A percentile compares a stretch with the other conserved stretches of the same genome.
Evolutionary conservation across 371 early-diverging fungal species (phyloP).

Genomic region (Basidiobolus heterosporus): DNA sequence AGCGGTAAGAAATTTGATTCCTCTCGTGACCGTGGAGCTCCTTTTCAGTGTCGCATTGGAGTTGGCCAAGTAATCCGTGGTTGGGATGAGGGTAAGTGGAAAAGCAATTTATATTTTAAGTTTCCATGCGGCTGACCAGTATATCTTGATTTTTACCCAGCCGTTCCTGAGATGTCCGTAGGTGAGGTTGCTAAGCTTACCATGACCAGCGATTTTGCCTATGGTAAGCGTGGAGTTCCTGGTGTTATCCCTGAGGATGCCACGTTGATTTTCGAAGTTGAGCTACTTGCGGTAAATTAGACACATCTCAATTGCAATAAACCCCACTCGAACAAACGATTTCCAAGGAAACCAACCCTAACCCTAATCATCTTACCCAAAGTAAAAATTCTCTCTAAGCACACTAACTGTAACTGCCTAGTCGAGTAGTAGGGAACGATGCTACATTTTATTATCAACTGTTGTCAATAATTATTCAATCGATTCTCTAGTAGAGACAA

Average conservation of each 20-base stretch:
- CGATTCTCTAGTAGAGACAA: too few relatives aligned
- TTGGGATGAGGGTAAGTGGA: slow-evolving; percentile 32
- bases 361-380: too few relatives aligned
- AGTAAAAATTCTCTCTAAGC: too few relatives aligned
- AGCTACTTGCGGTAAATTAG: too few relatives aligned
- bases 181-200: slow-evolving; percentile 50
- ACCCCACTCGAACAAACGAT: too few relatives aligned
- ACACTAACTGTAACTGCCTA: too few relatives aligned
- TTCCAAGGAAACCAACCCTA: too few relatives aligned
- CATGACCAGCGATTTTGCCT: slow-evolving; percentile 59
- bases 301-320: too few relatives aligned
- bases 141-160: slow-evolving; percentile 28
- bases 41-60: slow-evolving; percentile 72
- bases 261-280: slow-evolving; percentile 66
- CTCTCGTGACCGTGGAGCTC: slow-evolving; percentile 56
- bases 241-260: slow-evolving; percentile 66
- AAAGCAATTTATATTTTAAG: too few relatives aligned
- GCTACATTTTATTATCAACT: too few relatives aligned
- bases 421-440: too few relatives aligned
- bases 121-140: not conserved
- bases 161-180: slow-evolving; percentile 65
- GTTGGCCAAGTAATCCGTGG: slow-evolving; percentile 76
- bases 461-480: too few relatives aligned
- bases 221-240: slow-evolving; percentile 46
- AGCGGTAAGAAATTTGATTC: slow-evolving; percentile 76